Evolutionary conservation across 768 basidiomycete genomes (phyloP).

Genomic region (Multifurca ochricompacta): DNA sequence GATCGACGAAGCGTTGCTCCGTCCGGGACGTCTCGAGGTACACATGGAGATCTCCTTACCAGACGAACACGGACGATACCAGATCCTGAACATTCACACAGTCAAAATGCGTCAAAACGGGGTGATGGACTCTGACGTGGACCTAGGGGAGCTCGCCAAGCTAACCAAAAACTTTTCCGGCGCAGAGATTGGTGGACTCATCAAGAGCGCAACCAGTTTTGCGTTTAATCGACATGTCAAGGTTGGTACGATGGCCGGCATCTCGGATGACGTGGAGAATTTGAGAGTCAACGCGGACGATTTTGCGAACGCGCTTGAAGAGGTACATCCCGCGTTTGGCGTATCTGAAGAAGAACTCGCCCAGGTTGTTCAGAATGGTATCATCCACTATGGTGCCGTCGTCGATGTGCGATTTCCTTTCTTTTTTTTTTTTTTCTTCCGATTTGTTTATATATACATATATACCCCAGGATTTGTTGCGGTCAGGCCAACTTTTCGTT

Average conservation of each 20-base stretch:
- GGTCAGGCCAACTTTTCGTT: slow-evolving; percentile 80
- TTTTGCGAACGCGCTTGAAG: slow-evolving; percentile 85
- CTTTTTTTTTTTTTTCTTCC: neutral
- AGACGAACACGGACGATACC: slow-evolving; percentile 83
- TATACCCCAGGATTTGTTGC: slow-evolving; percentile 67
- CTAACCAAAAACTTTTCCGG: slow-evolving; percentile 96
- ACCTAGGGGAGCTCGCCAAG: slow-evolving; percentile 71
- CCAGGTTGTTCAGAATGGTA: slow-evolving; percentile 92
- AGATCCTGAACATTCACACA: slow-evolving; percentile 95
- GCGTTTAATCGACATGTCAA: slow-evolving; percentile 98
- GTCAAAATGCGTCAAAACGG: slow-evolving; percentile 86
- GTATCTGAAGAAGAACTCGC: slow-evolving; percentile 94
- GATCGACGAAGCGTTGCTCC: slow-evolving; percentile 97
- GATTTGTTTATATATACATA: neutral
- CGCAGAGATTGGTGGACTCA: slow-evolving; percentile 90
- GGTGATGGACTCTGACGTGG: slow-evolving; percentile 82
- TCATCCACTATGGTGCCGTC: slow-evolving; percentile 73
- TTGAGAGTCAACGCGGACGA: slow-evolving; percentile 80
- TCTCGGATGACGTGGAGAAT: slow-evolving; percentile 92
- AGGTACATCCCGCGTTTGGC: slow-evolving; percentile 95
- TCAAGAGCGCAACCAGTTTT: slow-evolving; percentile 98
- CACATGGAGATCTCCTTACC: slow-evolving; percentile 99
- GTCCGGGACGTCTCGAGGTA: slow-evolving; percentile 96
- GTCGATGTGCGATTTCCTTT: slow-evolving; percentile 66
- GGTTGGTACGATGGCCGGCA: slow-evolving; percentile 94